A percentile compares a stretch with the other conserved stretches of the same genome.
Evolutionary conservation across 2,329 filamentous ascomycete species (phyloP).

Genomic region (Alternaria tenuissima): DNA sequence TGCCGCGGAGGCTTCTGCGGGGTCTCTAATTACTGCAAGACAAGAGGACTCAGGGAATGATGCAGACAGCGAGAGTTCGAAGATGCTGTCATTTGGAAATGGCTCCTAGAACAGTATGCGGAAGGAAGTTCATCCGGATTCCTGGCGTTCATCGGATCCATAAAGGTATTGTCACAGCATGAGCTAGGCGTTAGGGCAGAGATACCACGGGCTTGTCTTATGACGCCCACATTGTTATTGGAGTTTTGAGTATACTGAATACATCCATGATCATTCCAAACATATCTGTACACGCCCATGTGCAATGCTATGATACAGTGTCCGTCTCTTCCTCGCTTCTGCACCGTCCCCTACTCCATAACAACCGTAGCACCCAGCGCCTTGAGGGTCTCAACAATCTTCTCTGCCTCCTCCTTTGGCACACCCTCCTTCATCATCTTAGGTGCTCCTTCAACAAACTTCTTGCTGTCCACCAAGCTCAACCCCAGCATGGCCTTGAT

Average conservation of each 20-base stretch:
- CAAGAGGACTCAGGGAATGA: background rate
- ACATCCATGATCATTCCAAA: constrained; percentile 44
- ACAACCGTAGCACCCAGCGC: constrained; percentile 85
- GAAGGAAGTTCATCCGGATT: constrained; percentile 7
- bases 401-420: constrained; percentile 98
- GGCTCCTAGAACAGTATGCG: background rate
- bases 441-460: constrained; percentile 97
- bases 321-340: constrained; percentile 10
- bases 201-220: constrained; percentile 39
- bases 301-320: constrained; percentile 48
- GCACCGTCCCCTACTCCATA: constrained; percentile 75
- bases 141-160: constrained; percentile 6
- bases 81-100: background rate
- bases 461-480: constrained; percentile 99
- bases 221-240: constrained; percentile 28
- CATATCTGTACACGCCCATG: constrained; percentile 51
- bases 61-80: background rate
- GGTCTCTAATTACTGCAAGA: background rate
- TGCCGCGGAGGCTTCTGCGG: background rate
- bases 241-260: constrained; percentile 32
- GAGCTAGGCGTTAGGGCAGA: constrained; percentile 38
- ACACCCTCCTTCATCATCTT: constrained; percentile 99
- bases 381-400: constrained; percentile 96
- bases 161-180: constrained; percentile 21
- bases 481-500: constrained; percentile 95